Base-by-base conservation (phyloP, 306 rosid genomes). In the Sphenostylis stenocarpa region DNA sequence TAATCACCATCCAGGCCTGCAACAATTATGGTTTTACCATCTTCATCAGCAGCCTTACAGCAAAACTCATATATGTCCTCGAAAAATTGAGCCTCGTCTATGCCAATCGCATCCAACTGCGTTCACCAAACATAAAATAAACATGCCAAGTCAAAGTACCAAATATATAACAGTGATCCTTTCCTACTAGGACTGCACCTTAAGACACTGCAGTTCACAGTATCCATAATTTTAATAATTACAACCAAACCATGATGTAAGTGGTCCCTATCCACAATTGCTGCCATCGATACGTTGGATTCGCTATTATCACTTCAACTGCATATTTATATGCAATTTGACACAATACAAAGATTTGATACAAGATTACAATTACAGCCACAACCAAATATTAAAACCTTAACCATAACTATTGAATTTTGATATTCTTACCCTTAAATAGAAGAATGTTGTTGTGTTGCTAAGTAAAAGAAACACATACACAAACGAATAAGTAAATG, bases 1-100 rank as follows among this genome's bases (percentile, higher is more conserved):
- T 91, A 92, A 86, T 96, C 99, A 45, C 98, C 99, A 80, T 92
- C 97, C 8, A 96, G 81, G 53, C 98, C 99, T 4, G 97, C 98
- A 70, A 91, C 86, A 64, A 96, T 78, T 16, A 96, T 83, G 45
- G 71, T 91, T 79, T 96, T 96, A 43, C 98, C 96, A 63, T 96
- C 99, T 21, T 41, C 86, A 78, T 96, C 99, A 70, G 98, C 97
- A 70, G 88, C 99, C 67, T 68, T 83, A 84, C 88, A 88, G 87
- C 96, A 92, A 64, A 85, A 86, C 43, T 95, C 97, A 70, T 92
- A 95, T 3, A 92, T 87, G 77, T 92, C 99, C 6, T 79, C n/a
- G 2, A 95, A 95, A 82, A 95, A 95, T 29, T 95, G 99, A 77
- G 97, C 99, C 83, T 95, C 99, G 2, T 95, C 97, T 39, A 92